A percentile compares a stretch with the other conserved stretches of the same genome.
Evolutionary conservation across 176 grass and related monocot species (phyloP).

Genomic region (Rhynchospora pubera): DNA sequence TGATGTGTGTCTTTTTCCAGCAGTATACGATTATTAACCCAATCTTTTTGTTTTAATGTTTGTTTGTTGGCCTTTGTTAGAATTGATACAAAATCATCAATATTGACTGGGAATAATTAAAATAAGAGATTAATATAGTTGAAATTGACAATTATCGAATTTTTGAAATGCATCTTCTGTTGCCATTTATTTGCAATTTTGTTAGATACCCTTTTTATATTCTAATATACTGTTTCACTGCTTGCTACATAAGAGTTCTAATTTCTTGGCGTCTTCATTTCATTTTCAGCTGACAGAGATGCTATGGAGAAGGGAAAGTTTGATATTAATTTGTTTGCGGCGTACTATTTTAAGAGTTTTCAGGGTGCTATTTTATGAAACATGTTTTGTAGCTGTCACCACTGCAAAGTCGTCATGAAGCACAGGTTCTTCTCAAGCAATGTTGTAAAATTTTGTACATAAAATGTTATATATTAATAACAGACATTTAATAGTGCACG

Average conservation of each 20-base stretch:
- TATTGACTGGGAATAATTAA: background rate
- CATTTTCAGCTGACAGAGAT: background rate
- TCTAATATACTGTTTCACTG: background rate
- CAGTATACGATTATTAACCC: background rate
- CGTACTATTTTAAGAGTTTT: background rate
- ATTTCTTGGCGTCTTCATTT: background rate
- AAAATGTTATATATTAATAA: background rate
- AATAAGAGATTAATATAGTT: background rate
- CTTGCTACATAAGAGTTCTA: background rate
- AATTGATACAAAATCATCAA: background rate
- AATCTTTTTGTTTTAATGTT: background rate
- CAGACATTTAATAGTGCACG: background rate
- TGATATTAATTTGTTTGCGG: background rate
- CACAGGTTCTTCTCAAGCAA: background rate
- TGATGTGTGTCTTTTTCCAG: background rate
- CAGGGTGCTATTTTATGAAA: background rate
- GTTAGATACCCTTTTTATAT: too few species aligned
- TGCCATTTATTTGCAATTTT: background rate
- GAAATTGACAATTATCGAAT: background rate
- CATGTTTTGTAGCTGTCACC: background rate
- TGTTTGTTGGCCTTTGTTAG: background rate
- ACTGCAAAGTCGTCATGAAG: background rate
- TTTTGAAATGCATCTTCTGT: background rate
- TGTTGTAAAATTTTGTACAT: slow-evolving; percentile 10
- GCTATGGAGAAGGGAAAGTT: background rate